Conservation (phyloP, 805 yeast species). For the Myxozyma udenii region DNA sequence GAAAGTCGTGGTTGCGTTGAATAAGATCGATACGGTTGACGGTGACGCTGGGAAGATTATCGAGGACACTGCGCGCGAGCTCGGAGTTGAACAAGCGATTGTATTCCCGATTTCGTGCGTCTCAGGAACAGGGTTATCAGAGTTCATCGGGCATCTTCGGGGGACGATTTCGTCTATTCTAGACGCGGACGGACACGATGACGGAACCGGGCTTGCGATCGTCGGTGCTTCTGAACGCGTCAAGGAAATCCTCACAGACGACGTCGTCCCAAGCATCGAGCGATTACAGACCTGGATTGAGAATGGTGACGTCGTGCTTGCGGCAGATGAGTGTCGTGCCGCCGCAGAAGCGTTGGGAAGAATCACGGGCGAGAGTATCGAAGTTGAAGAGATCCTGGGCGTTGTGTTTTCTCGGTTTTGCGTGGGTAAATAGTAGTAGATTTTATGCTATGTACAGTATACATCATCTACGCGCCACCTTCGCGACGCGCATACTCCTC, state of each 20-base stretch:
- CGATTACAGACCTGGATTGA: constrained; percentile 47
- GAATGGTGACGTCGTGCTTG: constrained; percentile 65
- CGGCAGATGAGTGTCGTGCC: constrained; percentile 68
- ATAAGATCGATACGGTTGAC: constrained; percentile 36
- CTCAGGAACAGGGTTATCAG: constrained; percentile 53
- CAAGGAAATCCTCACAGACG: constrained; percentile 67
- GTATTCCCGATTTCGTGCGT: constrained; percentile 56
- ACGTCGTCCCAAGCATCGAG: constrained; percentile 71
- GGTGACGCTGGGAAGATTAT: not conserved
- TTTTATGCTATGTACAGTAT: not conserved
- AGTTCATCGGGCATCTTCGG: constrained; percentile 43
- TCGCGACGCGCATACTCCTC: constrained; percentile 50
- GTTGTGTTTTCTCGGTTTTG: constrained; percentile 90
- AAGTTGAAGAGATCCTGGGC: constrained; percentile 85
- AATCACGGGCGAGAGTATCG: constrained; percentile 85
- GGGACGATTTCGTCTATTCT: constrained; percentile 48
- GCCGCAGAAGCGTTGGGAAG: constrained; percentile 87
- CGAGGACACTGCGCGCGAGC: constrained; percentile 16
- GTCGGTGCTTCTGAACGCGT: constrained; percentile 71
- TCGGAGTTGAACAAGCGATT: constrained; percentile 19
- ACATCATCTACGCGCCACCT: constrained; percentile 33
- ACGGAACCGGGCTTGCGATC: constrained; percentile 54
- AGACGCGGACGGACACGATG: constrained; percentile 48
- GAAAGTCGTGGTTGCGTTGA: constrained; percentile 35
- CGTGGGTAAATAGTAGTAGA: constrained; percentile 66